Percentiles rank a stretch among this genome's conserved stretches.
Evolutionary conservation across 345 rosid genomes (phyloP).

Genomic region (Salix koriyanagi): DNA sequence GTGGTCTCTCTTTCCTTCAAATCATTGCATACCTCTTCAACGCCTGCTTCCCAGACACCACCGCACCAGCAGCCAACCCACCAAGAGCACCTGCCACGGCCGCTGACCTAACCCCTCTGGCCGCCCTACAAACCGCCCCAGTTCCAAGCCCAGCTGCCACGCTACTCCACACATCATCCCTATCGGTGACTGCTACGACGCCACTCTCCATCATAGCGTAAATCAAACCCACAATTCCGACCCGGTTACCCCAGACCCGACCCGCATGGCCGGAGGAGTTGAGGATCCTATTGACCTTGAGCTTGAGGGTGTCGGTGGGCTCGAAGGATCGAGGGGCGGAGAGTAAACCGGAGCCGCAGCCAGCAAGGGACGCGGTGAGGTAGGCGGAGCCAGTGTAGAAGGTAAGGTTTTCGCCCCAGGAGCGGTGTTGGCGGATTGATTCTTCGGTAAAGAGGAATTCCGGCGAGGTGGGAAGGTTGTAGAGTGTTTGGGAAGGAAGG

Average conservation of each 20-base stretch:
- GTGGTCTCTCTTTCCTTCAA: constrained; percentile 22
- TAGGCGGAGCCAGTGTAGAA: constrained; percentile 88
- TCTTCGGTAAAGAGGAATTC: constrained; percentile 92
- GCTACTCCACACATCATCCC: constrained; percentile 89
- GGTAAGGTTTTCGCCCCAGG: constrained; percentile 97
- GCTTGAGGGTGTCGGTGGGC: constrained; percentile 72
- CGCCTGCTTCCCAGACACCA: constrained; percentile 70
- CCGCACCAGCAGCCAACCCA: constrained; percentile 73
- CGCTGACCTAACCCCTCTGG: constrained; percentile 86
- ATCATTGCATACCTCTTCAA: constrained; percentile 78
- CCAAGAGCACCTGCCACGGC: constrained; percentile 97
- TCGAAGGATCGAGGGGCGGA: constrained; percentile 64
- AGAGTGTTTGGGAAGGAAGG: constrained; percentile 54
- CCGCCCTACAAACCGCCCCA: constrained; percentile 83
- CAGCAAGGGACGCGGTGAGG: constrained; percentile 59
- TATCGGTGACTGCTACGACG: constrained; percentile 51
- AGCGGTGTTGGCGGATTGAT: constrained; percentile 77
- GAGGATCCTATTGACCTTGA: constrained; percentile 67
- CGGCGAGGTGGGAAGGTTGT: constrained; percentile 86
- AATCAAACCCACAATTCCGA: constrained; percentile 72
- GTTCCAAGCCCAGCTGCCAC: constrained; percentile 89
- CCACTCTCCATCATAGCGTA: constrained; percentile 83
- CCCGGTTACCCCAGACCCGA: constrained; percentile 70
- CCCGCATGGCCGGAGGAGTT: constrained; percentile 78
- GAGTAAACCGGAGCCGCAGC: constrained; percentile 50